Conservation (phyloP, 2,329 filamentous ascomycete species). For the Fusarium oligoseptatum region DNA sequence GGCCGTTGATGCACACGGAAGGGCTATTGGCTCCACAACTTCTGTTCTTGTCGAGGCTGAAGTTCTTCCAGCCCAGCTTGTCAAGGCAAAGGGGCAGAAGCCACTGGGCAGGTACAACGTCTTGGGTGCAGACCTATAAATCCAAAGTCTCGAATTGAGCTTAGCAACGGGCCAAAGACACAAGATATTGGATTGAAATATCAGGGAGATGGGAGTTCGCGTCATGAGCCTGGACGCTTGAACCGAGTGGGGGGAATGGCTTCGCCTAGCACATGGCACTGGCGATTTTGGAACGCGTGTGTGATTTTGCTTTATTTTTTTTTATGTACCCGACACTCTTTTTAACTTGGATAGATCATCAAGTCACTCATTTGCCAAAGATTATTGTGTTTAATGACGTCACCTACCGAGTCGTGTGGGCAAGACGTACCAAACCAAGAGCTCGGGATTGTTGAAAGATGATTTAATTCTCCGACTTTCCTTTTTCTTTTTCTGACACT, state of each 20-base stretch:
- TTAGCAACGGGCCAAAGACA: neutral
- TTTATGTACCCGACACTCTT: neutral
- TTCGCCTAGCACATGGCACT: neutral
- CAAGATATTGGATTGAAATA: neutral
- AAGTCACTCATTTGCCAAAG: neutral
- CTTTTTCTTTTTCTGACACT: neutral
- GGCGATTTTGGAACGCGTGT: neutral
- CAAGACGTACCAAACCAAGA: neutral
- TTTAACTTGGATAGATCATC: neutral
- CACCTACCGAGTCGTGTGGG: neutral
- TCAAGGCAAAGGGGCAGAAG: slow-evolving; percentile 2
- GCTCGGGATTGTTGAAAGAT: neutral
- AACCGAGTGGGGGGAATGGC: neutral
- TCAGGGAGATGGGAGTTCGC: neutral
- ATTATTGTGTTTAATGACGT: neutral
- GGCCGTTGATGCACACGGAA: slow-evolving; percentile 41
- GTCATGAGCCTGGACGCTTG: neutral
- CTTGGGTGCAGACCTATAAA: neutral
- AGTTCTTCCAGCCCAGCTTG: slow-evolving; percentile 25
- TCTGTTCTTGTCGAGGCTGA: slow-evolving; percentile 40
- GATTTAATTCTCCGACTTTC: neutral
- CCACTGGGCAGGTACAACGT: slow-evolving; percentile 6
- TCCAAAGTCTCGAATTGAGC: no score
- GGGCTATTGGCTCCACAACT: slow-evolving; percentile 36
- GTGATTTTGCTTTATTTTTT: neutral